Conservation (phyloP, 2,329 filamentous ascomycete species). For the Penicillium sp. region DNA sequence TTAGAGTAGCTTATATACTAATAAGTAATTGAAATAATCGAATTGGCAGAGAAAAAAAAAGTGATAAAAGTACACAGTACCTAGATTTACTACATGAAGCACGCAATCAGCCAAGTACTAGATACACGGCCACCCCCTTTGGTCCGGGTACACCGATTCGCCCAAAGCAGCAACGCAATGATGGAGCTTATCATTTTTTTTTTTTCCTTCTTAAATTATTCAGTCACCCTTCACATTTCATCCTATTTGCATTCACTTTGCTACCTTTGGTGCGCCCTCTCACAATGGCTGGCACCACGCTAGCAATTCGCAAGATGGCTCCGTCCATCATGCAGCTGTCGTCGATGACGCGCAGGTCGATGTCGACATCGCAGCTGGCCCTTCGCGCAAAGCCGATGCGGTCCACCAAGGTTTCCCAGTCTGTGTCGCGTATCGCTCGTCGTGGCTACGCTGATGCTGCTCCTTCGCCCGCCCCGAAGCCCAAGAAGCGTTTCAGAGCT, state of each 20-base stretch:
- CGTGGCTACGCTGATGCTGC: constrained; percentile 53
- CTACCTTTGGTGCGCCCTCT: constrained; percentile 23
- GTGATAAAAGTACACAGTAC: constrained; percentile 4
- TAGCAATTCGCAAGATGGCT: constrained; percentile 35
- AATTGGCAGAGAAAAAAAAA: background rate
- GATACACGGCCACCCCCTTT: constrained; percentile 1
- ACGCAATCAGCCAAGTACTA: constrained; percentile 9
- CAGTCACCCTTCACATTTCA: constrained; percentile 7
- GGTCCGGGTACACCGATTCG: constrained; percentile 34
- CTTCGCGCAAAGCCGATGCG: constrained; percentile 31
- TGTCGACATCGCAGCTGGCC: constrained; percentile 29
- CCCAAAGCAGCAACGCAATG: constrained; percentile 33
- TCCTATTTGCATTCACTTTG: constrained; percentile 10
- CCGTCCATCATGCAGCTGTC: constrained; percentile 34
- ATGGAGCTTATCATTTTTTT: constrained; percentile 22
- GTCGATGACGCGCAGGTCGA: constrained; percentile 38
- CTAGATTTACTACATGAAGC: background rate
- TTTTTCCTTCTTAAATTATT: constrained; percentile 13
- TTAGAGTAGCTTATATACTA: background rate
- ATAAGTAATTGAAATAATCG: background rate
- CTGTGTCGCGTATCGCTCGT: constrained; percentile 41
- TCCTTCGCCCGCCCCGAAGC: constrained; percentile 36
- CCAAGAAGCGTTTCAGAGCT: constrained; percentile 63
- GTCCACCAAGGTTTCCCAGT: constrained; percentile 20
- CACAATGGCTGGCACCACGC: constrained; percentile 37